These are phyloP conservation scores for Leptoxyphium fumago DNA, from an alignment of 2,329 filamentous ascomycete species.

Conservation along the genomic window DNA sequence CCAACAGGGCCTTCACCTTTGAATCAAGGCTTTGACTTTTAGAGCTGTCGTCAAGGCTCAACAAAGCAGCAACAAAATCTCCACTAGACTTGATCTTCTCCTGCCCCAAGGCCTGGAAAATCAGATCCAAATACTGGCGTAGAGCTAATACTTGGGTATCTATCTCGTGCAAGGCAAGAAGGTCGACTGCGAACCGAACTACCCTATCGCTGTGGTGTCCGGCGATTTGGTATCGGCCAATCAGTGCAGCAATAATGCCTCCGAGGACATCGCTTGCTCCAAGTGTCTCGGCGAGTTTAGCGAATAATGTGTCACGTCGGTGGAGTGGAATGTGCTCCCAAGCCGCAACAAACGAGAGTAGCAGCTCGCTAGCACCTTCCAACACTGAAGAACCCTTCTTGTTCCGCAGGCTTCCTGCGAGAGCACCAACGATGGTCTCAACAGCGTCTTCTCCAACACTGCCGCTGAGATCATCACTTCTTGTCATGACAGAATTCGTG, in stretches of 20 bases:
- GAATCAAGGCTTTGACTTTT: conserved; percentile 17
- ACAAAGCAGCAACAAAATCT: conserved; percentile 51
- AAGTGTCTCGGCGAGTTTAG: conserved; percentile 70
- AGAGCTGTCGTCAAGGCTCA: conserved; percentile 42
- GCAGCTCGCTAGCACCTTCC: conserved; percentile 69
- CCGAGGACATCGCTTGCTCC: conserved; percentile 79
- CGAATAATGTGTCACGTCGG: conserved; percentile 67
- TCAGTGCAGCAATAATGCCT: conserved; percentile 73
- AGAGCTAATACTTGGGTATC: conserved; percentile 60
- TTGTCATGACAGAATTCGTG: conserved; percentile 76
- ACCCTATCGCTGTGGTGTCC: conserved; percentile 48
- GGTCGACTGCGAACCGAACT: conserved; percentile 56
- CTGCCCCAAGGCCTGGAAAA: conserved; percentile 17
- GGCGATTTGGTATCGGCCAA: conserved; percentile 56
- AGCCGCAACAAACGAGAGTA: conserved; percentile 91
- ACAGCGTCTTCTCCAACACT: conserved; percentile 92
- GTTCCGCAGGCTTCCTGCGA: conserved; percentile 64
- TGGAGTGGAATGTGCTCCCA: conserved; percentile 92
- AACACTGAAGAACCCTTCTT: conserved; percentile 64
- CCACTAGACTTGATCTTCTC: background rate
- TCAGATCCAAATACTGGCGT: conserved; percentile 59
- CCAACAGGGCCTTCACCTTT: conserved; percentile 23
- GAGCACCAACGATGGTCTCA: conserved; percentile 78
- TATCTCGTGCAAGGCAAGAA: conserved; percentile 59
- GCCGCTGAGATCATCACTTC: conserved; percentile 92